phyloP scores from a whole-genome alignment of 2,329 filamentous ascomycete species.

The Diaporthe batatas region DNA sequence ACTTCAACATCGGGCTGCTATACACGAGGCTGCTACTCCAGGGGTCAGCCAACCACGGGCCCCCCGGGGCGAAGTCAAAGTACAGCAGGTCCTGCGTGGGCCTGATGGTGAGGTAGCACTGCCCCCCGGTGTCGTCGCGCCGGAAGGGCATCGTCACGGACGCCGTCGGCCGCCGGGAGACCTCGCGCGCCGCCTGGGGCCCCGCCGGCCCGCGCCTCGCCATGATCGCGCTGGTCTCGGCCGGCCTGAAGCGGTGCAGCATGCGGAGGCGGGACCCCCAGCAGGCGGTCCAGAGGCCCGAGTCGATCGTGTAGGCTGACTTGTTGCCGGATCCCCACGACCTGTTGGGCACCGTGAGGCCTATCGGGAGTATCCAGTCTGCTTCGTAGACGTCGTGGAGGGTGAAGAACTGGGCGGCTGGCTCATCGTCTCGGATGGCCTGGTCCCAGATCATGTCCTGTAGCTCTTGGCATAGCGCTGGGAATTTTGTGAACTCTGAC shows the following conservation, averaged over 20 bases:
- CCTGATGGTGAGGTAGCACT: constrained; percentile 3
- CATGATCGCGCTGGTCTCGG: background rate
- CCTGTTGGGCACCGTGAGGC: background rate
- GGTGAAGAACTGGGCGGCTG: constrained; percentile 6
- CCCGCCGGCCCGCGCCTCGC: background rate
- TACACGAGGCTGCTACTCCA: too few species aligned
- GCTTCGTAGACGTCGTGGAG: background rate
- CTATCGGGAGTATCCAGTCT: background rate
- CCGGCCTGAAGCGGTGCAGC: background rate
- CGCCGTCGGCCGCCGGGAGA: too few species aligned
- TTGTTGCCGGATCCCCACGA: background rate
- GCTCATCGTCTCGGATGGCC: background rate
- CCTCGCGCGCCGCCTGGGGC: too few species aligned
- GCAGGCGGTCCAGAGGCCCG: constrained; percentile 19
- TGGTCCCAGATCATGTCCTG: background rate
- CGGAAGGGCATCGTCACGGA: background rate
- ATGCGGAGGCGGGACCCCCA: background rate
- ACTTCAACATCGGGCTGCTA: too few species aligned
- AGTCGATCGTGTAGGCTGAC: background rate
- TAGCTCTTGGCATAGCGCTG: background rate
- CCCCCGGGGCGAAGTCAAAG: background rate
- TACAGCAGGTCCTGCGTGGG: constrained; percentile 1
- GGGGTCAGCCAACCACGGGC: too few species aligned
- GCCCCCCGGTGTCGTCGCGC: background rate
- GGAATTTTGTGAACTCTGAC: background rate